Evolutionary conservation across 2,329 filamentous ascomycete genomes (phyloP).

Genomic region (Talaromyces marneffei): DNA sequence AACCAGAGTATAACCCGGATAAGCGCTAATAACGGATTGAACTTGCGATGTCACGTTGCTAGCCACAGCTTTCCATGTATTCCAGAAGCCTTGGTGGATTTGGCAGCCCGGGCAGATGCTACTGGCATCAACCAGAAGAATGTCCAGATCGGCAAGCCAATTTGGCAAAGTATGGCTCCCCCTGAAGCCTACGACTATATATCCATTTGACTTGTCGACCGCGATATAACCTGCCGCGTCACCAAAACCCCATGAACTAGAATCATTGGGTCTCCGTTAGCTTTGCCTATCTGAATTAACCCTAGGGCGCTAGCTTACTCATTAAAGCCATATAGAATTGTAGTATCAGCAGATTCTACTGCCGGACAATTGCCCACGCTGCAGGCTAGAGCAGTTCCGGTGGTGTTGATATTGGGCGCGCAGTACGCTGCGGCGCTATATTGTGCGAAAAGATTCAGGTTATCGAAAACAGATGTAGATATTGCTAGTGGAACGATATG

Average conservation of each 20-base stretch:
- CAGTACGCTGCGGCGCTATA: conserved; percentile 53
- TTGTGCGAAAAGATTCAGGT: conserved; percentile 46
- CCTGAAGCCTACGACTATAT: conserved; percentile 34
- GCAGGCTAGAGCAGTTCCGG: conserved; percentile 40
- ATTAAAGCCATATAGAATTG: conserved; percentile 45
- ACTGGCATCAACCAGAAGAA: conserved; percentile 23
- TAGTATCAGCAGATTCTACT: conserved; percentile 45
- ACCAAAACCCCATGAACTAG: conserved; percentile 15
- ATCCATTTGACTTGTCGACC: conserved; percentile 41
- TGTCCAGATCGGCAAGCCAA: conserved; percentile 26
- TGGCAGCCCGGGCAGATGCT: conserved; percentile 39
- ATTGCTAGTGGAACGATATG: background rate
- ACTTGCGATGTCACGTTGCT: conserved; percentile 33
- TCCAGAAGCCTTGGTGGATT: conserved; percentile 42
- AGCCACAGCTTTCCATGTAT: conserved; percentile 32
- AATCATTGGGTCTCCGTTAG: background rate
- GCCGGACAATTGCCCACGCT: conserved; percentile 42
- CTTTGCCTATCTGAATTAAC: background rate
- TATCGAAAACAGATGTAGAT: conserved; percentile 28
- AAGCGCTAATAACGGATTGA: conserved; percentile 29
- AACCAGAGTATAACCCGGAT: conserved; percentile 39
- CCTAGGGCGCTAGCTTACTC: conserved; percentile 30
- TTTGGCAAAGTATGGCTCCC: conserved; percentile 27
- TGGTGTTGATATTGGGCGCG: conserved; percentile 43
- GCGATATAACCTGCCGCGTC: conserved; percentile 47